Evolutionary conservation across 2,329 filamentous ascomycete species (phyloP).

Genomic region (Cercospora canescens): DNA sequence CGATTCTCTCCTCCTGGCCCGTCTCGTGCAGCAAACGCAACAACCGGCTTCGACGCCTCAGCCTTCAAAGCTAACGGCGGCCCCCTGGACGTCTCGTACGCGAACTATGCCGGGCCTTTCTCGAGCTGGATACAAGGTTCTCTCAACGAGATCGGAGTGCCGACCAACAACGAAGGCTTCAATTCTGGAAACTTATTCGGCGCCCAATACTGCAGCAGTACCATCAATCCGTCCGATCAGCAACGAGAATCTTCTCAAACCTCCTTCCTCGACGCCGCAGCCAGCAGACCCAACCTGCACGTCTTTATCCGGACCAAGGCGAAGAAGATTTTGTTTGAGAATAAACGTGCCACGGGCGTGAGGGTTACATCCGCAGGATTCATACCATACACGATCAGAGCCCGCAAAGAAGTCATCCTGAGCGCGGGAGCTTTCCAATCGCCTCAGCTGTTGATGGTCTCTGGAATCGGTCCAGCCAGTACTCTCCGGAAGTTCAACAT

Average conservation of each 20-base stretch:
- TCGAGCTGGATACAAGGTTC: slow-evolving; percentile 13
- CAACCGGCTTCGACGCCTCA: slow-evolving; percentile 10
- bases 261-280: slow-evolving; percentile 30
- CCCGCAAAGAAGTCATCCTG: slow-evolving; percentile 47
- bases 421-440: slow-evolving; percentile 61
- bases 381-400: slow-evolving; percentile 24
- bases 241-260: slow-evolving; percentile 27
- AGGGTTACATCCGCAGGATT: slow-evolving; percentile 9
- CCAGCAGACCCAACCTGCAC: slow-evolving; percentile 30
- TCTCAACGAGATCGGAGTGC: slow-evolving; percentile 19
- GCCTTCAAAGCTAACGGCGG: slow-evolving; percentile 25
- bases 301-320: slow-evolving; percentile 35
- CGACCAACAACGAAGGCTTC: slow-evolving; percentile 14
- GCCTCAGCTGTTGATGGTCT: slow-evolving; percentile 65
- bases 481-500: slow-evolving; percentile 59
- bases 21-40: slow-evolving; percentile 13
- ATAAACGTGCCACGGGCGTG: slow-evolving; percentile 32
- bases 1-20: slow-evolving; percentile 23
- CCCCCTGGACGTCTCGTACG: slow-evolving; percentile 38
- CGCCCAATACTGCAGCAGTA: slow-evolving; percentile 17
- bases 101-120: slow-evolving; percentile 23
- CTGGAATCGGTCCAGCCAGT: slow-evolving; percentile 58
- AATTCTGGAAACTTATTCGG: slow-evolving; percentile 21
- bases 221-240: slow-evolving; percentile 22
- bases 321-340: slow-evolving; percentile 33